Conservation (phyloP, 345 rosid genomes). For the Hibiscus trionum region DNA sequence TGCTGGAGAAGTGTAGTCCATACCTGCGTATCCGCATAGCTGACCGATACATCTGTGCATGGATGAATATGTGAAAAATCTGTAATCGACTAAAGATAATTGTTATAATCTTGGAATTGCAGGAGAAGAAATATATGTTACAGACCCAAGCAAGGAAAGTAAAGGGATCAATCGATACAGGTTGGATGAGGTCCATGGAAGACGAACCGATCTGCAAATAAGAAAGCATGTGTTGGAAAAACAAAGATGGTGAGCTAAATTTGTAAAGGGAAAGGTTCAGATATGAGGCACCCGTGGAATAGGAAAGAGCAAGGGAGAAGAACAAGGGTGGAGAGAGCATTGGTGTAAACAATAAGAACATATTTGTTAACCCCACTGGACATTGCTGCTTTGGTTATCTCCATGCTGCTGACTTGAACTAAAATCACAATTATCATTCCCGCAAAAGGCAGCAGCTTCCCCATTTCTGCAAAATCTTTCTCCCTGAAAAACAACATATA, state of each 20-base stretch:
- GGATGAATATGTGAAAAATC: conserved; percentile 2
- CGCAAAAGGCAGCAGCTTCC: conserved; percentile 10
- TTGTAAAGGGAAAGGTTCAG: neutral
- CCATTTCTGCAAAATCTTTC: neutral
- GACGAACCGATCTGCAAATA: conserved; percentile 22
- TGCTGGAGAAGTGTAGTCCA: conserved; percentile 49
- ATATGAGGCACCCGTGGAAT: conserved; percentile 23
- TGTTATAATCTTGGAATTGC: neutral
- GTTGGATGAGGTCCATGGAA: conserved; percentile 22
- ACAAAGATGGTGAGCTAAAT: neutral
- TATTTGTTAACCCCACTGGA: conserved; percentile 38
- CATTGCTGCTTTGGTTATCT: conserved; percentile 36
- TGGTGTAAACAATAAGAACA: conserved; percentile 34
- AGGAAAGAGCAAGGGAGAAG: conserved; percentile 42
- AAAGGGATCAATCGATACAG: conserved; percentile 30
- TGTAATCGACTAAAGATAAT: neutral
- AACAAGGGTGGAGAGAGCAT: conserved; percentile 32
- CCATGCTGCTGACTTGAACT: conserved; percentile 27
- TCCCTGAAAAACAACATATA: neutral
- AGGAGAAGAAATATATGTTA: neutral
- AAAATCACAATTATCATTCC: conserved; percentile 39
- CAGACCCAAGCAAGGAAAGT: conserved; percentile 40
- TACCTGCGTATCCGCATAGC: conserved; percentile 41
- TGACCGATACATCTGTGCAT: conserved; percentile 23
- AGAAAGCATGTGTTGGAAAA: neutral